These are phyloP conservation scores for Candida namnaoensis DNA, from an alignment of 805 yeast species.

Conservation along the genomic window DNA sequence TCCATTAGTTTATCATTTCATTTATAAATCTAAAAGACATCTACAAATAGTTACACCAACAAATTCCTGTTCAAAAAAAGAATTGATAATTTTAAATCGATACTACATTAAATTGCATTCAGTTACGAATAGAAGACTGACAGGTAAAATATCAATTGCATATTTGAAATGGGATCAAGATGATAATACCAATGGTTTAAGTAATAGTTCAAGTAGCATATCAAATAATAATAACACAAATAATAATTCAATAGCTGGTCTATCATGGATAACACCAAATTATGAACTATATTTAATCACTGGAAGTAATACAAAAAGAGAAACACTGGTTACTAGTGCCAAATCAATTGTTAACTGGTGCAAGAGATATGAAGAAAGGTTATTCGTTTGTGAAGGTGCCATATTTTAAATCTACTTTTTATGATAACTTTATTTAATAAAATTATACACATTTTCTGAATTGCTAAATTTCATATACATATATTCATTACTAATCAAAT, in stretches of 20 bases:
- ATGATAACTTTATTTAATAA: too few species aligned
- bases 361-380: slow-evolving; percentile 53
- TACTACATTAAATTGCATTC: slow-evolving; percentile 15
- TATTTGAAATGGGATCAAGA: slow-evolving; percentile 33
- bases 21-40: slow-evolving; percentile 61
- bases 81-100: slow-evolving; percentile 17
- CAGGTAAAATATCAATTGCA: slow-evolving; percentile 32
- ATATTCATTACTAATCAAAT: too few species aligned
- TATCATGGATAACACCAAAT: slow-evolving; percentile 47
- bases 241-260: slow-evolving; percentile 23
- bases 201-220: not conserved
- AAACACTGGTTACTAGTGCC: slow-evolving; percentile 51
- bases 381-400: slow-evolving; percentile 73
- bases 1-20: slow-evolving; percentile 62
- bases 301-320: slow-evolving; percentile 48
- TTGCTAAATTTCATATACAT: too few species aligned
- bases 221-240: not conserved
- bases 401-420: slow-evolving; percentile 28
- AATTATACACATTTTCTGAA: too few species aligned
- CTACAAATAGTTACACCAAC: slow-evolving; percentile 53
- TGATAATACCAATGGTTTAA: slow-evolving; percentile 1
- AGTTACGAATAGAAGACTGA: slow-evolving; percentile 18
- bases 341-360: slow-evolving; percentile 70
- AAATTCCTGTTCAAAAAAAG: slow-evolving; percentile 15
- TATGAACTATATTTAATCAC: slow-evolving; percentile 59